Base-by-base conservation (phyloP, 2,329 filamentous ascomycete species). In the Triangularia setosa region DNA sequence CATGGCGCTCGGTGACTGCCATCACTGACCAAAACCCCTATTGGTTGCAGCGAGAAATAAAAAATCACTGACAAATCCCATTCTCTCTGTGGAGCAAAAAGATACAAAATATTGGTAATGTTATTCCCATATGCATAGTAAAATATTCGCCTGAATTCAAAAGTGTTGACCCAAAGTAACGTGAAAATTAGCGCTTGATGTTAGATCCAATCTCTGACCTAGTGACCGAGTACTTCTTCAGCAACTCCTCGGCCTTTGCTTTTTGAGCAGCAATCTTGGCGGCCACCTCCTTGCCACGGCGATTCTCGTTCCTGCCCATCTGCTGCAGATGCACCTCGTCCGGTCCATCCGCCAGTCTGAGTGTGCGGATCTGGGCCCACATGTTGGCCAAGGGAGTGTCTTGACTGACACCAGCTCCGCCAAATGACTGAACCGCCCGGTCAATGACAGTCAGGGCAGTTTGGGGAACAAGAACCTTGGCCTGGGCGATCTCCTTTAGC, bases 321-420 rank as follows among this genome's bases (percentile, higher is more conserved):
- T 95, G 91, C 75, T 91, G 82, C 69, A 93, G 78, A 77, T 96
- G 95, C 66, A 98, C 95, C 86, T 99, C 95, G 78, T 99, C 95
- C 0, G 95, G 95, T 0, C 95, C 95, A 78, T 99, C 95, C 0
- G 92, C 93, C 70, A 97, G 86, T 66, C 91, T 84, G 77, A 97
- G 83, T 6, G 93, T 97, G 64, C 93, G 83, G 73, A 93, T 91
- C 66, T 84, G 80, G 21, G 91, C 87, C 88, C 91, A 96, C 86
- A 93, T 89, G 75, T 83, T 84, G 12, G 93, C 93, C 68, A 99
- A 81, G 21, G 95, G 95, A 1, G 95, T 98, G 74, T 99, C 95
- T 81, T 98, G 95, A 73, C 87, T 91, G 58, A 99, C 90, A 75
- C 95, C 95, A 3, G 91, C 92, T 65, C 89, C 95, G 65, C 95